Percentiles rank a stretch among this genome's conserved stretches.
Evolutionary conservation across 352 stramenopile genomes (phyloP).

Genomic region (Phytopythium boreale): DNA sequence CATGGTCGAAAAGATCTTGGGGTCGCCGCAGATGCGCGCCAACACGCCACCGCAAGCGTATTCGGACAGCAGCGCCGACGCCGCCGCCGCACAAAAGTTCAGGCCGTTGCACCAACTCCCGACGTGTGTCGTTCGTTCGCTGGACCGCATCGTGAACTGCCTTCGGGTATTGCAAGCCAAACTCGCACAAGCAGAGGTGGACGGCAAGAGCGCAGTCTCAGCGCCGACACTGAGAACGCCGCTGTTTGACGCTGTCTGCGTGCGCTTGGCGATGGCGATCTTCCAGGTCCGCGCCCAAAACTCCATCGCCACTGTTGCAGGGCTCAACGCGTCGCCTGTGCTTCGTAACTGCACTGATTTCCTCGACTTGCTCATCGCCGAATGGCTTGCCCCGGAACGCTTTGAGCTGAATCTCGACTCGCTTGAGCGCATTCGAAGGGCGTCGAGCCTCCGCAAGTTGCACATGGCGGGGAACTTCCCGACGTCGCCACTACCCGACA

Average conservation of each 20-base stretch:
- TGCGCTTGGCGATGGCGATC: constrained; percentile 58
- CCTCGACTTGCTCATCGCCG: constrained; percentile 32
- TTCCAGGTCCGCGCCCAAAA: constrained; percentile 42
- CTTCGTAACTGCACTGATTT: constrained; percentile 37
- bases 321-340: constrained; percentile 9
- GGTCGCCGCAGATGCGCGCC: neutral
- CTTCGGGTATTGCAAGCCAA: constrained; percentile 40
- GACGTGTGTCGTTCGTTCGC: constrained; percentile 40
- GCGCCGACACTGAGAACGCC: constrained; percentile 6
- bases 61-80: constrained; percentile 15
- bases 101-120: constrained; percentile 57
- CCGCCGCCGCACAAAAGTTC: constrained; percentile 16
- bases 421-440: constrained; percentile 25
- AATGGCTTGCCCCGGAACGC: constrained; percentile 61
- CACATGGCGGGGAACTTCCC: neutral
- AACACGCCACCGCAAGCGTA: constrained; percentile 16
- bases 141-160: constrained; percentile 60
- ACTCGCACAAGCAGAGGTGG: constrained; percentile 15
- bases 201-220: constrained; percentile 3
- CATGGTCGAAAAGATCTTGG: constrained; percentile 28
- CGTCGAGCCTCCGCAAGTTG: constrained; percentile 2
- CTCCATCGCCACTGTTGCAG: neutral
- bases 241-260: constrained; percentile 45
- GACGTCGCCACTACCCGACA: neutral
- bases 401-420: constrained; percentile 74